A percentile compares a stretch with the other conserved stretches of the same genome.
Conservation (phyloP, 164 flowering plant genomes). For the Aristolochia californica region DNA sequence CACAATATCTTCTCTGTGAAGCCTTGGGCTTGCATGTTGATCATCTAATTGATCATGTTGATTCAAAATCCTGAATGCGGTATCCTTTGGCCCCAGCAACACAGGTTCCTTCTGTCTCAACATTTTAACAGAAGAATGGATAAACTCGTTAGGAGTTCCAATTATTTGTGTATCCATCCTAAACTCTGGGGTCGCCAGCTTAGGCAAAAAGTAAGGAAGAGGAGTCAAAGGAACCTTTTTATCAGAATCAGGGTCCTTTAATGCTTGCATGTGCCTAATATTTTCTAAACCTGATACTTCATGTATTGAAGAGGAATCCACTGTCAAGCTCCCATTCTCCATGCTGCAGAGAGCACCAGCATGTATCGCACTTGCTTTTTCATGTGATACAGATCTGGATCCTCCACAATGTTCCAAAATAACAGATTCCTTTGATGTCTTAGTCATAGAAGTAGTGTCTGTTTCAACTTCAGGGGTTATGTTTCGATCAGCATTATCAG, state of each 20-base stretch:
- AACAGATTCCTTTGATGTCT: slow-evolving; percentile 8
- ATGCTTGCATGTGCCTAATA: too few relatives aligned
- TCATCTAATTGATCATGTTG: not conserved
- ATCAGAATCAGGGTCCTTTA: not conserved
- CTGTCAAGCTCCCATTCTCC: not conserved
- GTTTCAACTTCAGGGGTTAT: slow-evolving; percentile 3
- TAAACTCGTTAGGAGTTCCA: slow-evolving; percentile 10
- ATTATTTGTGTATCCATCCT: slow-evolving; percentile 10
- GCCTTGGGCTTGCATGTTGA: slow-evolving; percentile 2
- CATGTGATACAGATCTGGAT: not conserved
- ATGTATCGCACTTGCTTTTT: slow-evolving; percentile 4
- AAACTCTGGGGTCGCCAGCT: not conserved
- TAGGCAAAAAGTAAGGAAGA: slow-evolving; percentile 15
- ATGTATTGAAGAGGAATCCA: slow-evolving; percentile 7
- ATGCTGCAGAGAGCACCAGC: slow-evolving; percentile 2
- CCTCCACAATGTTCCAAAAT: slow-evolving; percentile 12
- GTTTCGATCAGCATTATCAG: slow-evolving; percentile 12
- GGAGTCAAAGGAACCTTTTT: slow-evolving; percentile 13
- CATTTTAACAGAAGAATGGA: slow-evolving; percentile 20
- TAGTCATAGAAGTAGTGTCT: slow-evolving; percentile 5
- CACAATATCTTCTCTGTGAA: slow-evolving; percentile 8
- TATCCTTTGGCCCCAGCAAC: slow-evolving; percentile 7
- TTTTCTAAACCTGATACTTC: too few relatives aligned
- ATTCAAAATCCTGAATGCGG: slow-evolving; percentile 9
- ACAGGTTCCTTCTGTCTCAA: slow-evolving; percentile 14